Percentiles rank a stretch among this genome's conserved stretches.
phyloP scores from a whole-genome alignment of 805 yeast genomes.

The Myxozyma sirexii region DNA sequence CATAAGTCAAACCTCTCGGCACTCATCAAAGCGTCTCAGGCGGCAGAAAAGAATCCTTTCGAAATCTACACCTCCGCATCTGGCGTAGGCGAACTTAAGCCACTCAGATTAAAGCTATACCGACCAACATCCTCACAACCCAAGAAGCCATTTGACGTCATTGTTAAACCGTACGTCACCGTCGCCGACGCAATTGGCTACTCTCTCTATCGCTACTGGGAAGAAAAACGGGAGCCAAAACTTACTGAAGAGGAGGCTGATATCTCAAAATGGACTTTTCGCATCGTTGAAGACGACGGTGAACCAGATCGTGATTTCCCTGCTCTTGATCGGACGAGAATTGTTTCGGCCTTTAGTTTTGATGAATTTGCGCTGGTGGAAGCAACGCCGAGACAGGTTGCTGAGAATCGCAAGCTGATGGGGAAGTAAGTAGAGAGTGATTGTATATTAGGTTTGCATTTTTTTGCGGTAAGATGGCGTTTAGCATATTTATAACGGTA shows the following conservation, averaged over 20 bases:
- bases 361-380: conserved; percentile 77
- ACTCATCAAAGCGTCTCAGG: conserved; percentile 40
- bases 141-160: conserved; percentile 40
- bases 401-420: conserved; percentile 48
- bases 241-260: conserved; percentile 44
- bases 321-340: conserved; percentile 68
- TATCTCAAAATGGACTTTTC: conserved; percentile 74
- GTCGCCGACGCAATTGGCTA: conserved; percentile 62
- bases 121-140: conserved; percentile 42
- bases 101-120: conserved; percentile 42
- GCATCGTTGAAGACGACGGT: conserved; percentile 90
- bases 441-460: not conserved
- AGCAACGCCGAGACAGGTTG: conserved; percentile 48
- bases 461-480: not conserved
- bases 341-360: conserved; percentile 70
- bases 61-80: conserved; percentile 44
- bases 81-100: conserved; percentile 42
- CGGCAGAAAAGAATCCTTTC: conserved; percentile 41
- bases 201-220: conserved; percentile 46
- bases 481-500: too few relatives aligned
- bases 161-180: conserved; percentile 45
- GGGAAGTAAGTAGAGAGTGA: too few relatives aligned
- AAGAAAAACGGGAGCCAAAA: conserved; percentile 37
- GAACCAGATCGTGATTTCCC: conserved; percentile 91
- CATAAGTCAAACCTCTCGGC: conserved; percentile 34